Conservation (phyloP, 768 basidiomycete genomes). For the Thelephora ganbajun region DNA sequence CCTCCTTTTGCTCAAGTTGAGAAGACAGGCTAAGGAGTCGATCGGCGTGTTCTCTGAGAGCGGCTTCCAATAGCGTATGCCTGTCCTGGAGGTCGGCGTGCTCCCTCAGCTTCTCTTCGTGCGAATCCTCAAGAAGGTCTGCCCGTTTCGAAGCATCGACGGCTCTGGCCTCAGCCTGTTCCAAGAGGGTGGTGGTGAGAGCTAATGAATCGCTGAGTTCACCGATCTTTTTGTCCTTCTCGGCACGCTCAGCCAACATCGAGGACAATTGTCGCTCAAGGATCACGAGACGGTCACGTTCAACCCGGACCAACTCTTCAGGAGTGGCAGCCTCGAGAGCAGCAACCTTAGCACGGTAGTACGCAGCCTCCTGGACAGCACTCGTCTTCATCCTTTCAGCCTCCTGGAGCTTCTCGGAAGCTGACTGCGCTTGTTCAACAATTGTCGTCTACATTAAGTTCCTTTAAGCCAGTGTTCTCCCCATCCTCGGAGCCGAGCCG, state of each 20-base stretch:
- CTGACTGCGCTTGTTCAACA: conserved; percentile 58
- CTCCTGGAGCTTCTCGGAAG: conserved; percentile 66
- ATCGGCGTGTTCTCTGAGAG: conserved; percentile 66
- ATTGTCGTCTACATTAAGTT: conserved; percentile 40
- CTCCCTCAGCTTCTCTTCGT: conserved; percentile 47
- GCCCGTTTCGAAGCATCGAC: conserved; percentile 64
- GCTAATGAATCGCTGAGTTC: conserved; percentile 65
- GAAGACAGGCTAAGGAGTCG: conserved; percentile 62
- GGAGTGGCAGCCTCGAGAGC: conserved; percentile 66
- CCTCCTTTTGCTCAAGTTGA: conserved; percentile 61
- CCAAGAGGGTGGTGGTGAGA: conserved; percentile 60
- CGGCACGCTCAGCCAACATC: conserved; percentile 46
- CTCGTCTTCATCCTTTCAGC: conserved; percentile 64
- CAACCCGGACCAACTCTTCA: conserved; percentile 51
- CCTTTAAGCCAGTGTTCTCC: background rate
- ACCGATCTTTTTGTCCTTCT: conserved; percentile 54
- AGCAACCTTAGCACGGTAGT: conserved; percentile 87
- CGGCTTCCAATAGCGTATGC: conserved; percentile 42
- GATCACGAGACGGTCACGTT: conserved; percentile 62
- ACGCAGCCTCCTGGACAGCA: conserved; percentile 89
- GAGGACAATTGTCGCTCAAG: conserved; percentile 59
- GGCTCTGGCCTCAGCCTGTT: conserved; percentile 70
- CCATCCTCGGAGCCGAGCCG: background rate
- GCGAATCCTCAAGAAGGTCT: conserved; percentile 55
- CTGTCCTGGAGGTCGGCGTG: conserved; percentile 59